Conservation (phyloP, 2,329 filamentous ascomycete species). For the Botrytis squamosa region DNA sequence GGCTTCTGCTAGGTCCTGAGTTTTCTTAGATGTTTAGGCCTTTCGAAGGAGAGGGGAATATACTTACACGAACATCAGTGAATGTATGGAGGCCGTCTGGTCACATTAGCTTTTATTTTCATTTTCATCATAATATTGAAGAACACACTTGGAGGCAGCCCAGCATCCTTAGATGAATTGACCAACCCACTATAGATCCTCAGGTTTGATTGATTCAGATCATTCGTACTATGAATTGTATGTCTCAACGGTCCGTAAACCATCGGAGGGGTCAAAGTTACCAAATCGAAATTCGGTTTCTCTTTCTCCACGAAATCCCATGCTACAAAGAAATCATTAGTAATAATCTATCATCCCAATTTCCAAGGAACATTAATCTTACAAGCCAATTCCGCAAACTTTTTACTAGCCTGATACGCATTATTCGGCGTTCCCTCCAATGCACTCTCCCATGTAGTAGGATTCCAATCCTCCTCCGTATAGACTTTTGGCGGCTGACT, state of each 20-base stretch:
- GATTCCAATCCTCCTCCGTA: conserved; percentile 54
- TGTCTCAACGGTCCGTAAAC: conserved; percentile 62
- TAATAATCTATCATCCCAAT: not conserved
- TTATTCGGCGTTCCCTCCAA: conserved; percentile 39
- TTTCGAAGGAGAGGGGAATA: not conserved
- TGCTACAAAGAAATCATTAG: conserved; percentile 39
- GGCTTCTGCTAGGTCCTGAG: conserved; percentile 59
- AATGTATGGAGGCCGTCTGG: conserved; percentile 47
- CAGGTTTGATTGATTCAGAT: conserved; percentile 69
- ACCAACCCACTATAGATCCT: conserved; percentile 50
- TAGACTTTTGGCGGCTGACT: conserved; percentile 38
- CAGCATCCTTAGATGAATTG: conserved; percentile 51
- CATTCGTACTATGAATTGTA: conserved; percentile 57
- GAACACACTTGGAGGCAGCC: conserved; percentile 43
- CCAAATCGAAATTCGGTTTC: conserved; percentile 55
- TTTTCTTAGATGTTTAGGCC: not conserved
- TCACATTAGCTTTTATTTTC: not conserved
- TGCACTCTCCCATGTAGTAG: conserved; percentile 48
- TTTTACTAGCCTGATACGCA: conserved; percentile 55
- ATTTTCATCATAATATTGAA: not conserved
- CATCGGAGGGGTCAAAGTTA: conserved; percentile 59
- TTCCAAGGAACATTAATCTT: not conserved
- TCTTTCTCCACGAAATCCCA: conserved; percentile 60
- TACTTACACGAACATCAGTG: conserved; percentile 44
- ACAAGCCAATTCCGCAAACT: conserved; percentile 60